These are phyloP conservation scores for Cystobasidium slooffiae DNA, from an alignment of 1,284 basidiomycete genomes.

Conservation along the genomic window DNA sequence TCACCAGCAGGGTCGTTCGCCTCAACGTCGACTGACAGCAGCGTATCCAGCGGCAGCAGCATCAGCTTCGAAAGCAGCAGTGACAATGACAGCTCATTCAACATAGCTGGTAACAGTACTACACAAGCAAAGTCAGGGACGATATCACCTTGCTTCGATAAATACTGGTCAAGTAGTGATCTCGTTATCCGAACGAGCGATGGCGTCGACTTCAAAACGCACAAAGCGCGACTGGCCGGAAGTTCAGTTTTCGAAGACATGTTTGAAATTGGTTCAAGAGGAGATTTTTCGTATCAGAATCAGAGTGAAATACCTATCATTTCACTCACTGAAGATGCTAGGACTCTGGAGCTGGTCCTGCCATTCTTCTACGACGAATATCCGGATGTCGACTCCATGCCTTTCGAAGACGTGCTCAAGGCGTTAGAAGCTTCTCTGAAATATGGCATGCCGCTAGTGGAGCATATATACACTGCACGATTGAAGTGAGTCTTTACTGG, in stretches of 20 bases:
- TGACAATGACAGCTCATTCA: neutral
- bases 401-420: constrained; percentile 33
- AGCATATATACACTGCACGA: constrained; percentile 35
- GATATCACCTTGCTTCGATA: constrained; percentile 27
- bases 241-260: constrained; percentile 40
- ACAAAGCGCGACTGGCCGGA: constrained; percentile 36
- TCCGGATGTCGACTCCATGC: constrained; percentile 39
- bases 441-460: constrained; percentile 33
- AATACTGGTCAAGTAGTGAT: constrained; percentile 27
- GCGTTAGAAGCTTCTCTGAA: constrained; percentile 34
- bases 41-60: neutral
- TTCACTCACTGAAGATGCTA: constrained; percentile 27
- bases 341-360: constrained; percentile 32
- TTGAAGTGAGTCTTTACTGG: constrained; percentile 21
- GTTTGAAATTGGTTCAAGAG: constrained; percentile 36
- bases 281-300: neutral
- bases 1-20: constrained; percentile 23
- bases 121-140: constrained; percentile 4
- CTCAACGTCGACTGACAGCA: neutral
- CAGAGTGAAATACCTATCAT: constrained; percentile 29
- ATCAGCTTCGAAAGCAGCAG: neutral
- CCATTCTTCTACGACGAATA: constrained; percentile 42
- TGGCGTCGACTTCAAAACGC: constrained; percentile 32
- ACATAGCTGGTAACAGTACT: neutral
- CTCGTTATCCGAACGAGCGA: constrained; percentile 29